Base-by-base conservation (phyloP, 495 filamentous ascomycete genomes). In the Cercophora samala region DNA sequence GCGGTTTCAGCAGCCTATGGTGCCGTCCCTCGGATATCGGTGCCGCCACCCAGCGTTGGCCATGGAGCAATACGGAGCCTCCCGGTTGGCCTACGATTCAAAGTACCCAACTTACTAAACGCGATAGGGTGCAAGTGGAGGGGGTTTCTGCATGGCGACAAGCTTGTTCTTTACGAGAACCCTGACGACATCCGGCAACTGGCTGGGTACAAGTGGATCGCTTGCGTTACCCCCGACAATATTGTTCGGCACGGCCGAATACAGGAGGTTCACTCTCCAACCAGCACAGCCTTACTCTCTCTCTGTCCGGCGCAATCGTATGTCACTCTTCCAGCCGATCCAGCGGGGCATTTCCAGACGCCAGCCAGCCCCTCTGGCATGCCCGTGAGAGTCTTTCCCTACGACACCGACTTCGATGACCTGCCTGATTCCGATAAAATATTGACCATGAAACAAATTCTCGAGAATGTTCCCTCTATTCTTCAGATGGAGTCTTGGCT, bases 391-490 rank as follows among this genome's bases (percentile, higher is more conserved):
- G 37, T 46, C 0, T 46, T 46, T 17, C 65, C 70, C 15, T 81
- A 72, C 58, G 67, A 74, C 23, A 58, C 70, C 8, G 71, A 78
- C 24, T 71, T 83, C 5, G 78, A 81, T 53, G 60, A 68, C 6
- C 51, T 83, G 24, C 22, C 61, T 4, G 65, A 73, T 0, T 3
- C 24, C 0, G 64, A 76, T 1, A 93, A 93, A 73, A 80, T 79
- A 11, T 65, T 71, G 1, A 77, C 80, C 8, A 85, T 96, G 52
- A 67, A 79, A n/a, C 73, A 78, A 32, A 70, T 96, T 2, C 77
- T 97, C 0, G 81, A 89, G 24, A 87, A 84, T 0, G 80, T 97
- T 2, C 94, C 94, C 0, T 78, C 79, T 22, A 83, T 97, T 6
- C 66, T 76, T 32, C 74, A 85, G 0, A 91, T 97, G 84, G 82